Conservation (phyloP, 176 grass and related monocot species). For the Hsuehochloa calcarea region DNA sequence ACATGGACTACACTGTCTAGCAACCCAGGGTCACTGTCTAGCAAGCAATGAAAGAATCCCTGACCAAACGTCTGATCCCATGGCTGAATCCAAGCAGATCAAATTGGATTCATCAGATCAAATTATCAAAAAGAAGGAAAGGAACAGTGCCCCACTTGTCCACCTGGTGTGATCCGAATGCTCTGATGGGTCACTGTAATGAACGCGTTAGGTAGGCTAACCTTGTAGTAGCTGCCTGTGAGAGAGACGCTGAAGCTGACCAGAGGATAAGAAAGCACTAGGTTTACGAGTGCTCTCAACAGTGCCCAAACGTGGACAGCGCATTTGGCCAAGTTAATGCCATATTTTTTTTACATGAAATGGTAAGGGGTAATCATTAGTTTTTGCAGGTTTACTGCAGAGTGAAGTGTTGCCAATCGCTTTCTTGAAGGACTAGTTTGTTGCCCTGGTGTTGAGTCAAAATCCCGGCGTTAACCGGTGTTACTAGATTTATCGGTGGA, state of each 20-base stretch:
- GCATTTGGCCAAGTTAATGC: not conserved
- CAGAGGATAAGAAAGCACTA: not conserved
- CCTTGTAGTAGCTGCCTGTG: not conserved
- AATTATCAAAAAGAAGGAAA: not conserved
- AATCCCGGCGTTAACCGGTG: no score
- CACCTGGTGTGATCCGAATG: not conserved
- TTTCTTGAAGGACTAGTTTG: not conserved
- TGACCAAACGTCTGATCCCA: not conserved
- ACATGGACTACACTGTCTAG: not conserved
- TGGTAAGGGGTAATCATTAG: not conserved
- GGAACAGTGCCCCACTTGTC: not conserved
- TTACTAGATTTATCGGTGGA: no score
- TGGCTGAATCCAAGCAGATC: not conserved
- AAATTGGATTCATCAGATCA: not conserved
- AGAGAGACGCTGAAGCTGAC: not conserved
- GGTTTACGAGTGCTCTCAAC: not conserved
- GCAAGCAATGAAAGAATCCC: not conserved
- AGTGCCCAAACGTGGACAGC: not conserved
- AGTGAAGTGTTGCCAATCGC: not conserved
- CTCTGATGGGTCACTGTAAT: not conserved
- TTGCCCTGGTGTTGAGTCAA: not conserved
- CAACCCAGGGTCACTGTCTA: no score
- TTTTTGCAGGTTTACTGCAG: not conserved
- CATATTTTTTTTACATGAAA: constrained; percentile 5
- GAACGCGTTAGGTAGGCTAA: not conserved